Conservation (phyloP, 164 flowering plant genomes). For the Piper betle region DNA sequence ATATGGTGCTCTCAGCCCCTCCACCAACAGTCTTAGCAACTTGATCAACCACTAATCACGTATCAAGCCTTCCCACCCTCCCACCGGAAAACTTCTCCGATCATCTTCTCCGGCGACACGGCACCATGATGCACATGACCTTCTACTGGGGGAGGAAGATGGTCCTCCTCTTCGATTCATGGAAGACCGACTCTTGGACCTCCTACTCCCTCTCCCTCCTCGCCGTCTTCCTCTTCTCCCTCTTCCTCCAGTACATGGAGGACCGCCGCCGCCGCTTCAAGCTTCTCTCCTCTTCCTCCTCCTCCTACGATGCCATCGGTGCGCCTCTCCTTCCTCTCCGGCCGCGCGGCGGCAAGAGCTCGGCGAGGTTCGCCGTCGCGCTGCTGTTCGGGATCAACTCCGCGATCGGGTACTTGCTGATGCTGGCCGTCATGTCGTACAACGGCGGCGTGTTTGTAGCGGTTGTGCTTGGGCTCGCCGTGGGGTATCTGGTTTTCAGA, state of each 20-base stretch:
- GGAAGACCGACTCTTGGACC: slow-evolving; percentile 58
- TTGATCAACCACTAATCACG: slow-evolving; percentile 7
- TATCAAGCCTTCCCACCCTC: neutral
- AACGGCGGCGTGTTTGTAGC: slow-evolving; percentile 68
- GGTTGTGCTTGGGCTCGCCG: slow-evolving; percentile 41
- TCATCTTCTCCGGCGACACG: neutral
- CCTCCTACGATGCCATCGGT: slow-evolving; percentile 1
- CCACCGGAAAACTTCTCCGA: neutral
- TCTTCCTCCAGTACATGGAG: slow-evolving; percentile 80
- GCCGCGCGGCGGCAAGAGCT: neutral
- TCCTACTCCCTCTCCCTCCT: slow-evolving; percentile 44
- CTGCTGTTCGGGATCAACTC: slow-evolving; percentile 46
- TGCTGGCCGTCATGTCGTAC: slow-evolving; percentile 76
- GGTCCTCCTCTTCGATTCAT: slow-evolving; percentile 57
- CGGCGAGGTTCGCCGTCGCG: slow-evolving; percentile 18
- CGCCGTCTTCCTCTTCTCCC: slow-evolving; percentile 48
- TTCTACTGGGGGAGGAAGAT: slow-evolving; percentile 75
- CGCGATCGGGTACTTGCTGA: slow-evolving; percentile 58
- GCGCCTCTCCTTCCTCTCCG: slow-evolving; percentile 17
- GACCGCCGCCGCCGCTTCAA: slow-evolving; percentile 46
- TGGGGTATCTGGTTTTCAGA: slow-evolving; percentile 47
- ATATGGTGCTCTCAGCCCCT: too few relatives aligned
- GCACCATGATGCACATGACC: slow-evolving; percentile 96
- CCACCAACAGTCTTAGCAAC: too few relatives aligned
- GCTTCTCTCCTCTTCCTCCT: slow-evolving; percentile 8